Conservation (phyloP, 345 rosid species). For the Noccaea bulbosa region DNA sequence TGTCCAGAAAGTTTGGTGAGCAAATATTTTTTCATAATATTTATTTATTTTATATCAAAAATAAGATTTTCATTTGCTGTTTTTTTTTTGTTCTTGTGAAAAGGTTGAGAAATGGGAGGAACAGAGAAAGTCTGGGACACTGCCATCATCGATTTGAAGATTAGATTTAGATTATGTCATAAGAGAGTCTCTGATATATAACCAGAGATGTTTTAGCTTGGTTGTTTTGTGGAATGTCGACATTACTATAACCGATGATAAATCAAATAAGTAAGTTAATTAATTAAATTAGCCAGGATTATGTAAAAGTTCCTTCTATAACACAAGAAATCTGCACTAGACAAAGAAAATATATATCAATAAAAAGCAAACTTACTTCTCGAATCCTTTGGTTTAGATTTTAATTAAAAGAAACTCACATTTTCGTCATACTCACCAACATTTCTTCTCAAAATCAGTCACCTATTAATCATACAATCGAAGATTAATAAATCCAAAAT, state of each 20-base stretch:
- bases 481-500: neutral
- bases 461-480: neutral
- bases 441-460: neutral
- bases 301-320: neutral
- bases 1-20: slow-evolving; percentile 37
- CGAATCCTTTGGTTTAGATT: neutral
- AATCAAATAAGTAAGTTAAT: neutral
- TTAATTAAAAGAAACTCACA: neutral
- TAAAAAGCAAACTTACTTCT: neutral
- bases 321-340: neutral
- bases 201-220: neutral
- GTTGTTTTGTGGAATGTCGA: neutral
- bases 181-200: neutral
- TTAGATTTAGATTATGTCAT: too few relatives aligned
- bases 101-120: slow-evolving; percentile 40
- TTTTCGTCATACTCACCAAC: neutral
- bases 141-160: slow-evolving; percentile 22
- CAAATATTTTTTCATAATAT: neutral
- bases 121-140: slow-evolving; percentile 31
- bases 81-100: neutral
- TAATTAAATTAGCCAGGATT: neutral
- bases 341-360: neutral
- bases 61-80: neutral
- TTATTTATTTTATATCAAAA: neutral
- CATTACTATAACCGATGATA: neutral